Evolutionary conservation across 2,329 filamentous ascomycete genomes (phyloP), one percentile per base, ranked within the genome.

Genomic region (Akanthomyces lecanii): DNA sequence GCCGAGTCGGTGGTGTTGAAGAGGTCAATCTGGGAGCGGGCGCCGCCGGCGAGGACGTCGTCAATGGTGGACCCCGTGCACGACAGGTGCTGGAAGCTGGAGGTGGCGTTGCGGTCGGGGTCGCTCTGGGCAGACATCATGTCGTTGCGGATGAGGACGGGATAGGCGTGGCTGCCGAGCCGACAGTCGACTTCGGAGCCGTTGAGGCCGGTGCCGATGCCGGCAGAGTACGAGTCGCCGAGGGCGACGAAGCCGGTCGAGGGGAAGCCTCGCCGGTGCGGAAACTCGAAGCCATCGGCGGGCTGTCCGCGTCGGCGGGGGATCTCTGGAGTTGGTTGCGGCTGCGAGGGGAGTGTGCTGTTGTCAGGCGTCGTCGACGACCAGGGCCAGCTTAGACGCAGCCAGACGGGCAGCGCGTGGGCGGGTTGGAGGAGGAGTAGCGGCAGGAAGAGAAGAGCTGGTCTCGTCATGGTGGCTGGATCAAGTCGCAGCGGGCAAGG

Each of bases 151-250:
- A 81, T 74, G 33, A 82, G 71, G 51, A 69, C 67, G 12, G 77
- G 73, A 62, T 81, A 77, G n/a, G 77, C 76, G 61, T 77, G 74
- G 33, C 72, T 64, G 45, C 79, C 78, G 30, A 70, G 76, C 25
- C 78, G 75, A 66, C 79, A 81, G 50, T 75, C 71, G 52, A 78
- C 72, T 63, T 79, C 77, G 16, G 71, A 70, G 45, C 72, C 75
- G 47, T 78, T 74, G 50, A 77, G 61, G 50, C 74, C 74, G 4
- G 79, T 81, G 60, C 79, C 79, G 63, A 81, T 81, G 38, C 79
- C 79, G 4, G 79, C 78, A 54, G 76, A 78, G 67, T 81, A 82
- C 6, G 78, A 81, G 65, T 82, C 78, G 8, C 78, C 78, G 14
- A 81, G 69, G 11, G 78, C 76, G 63, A 75, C 73, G 67, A 80